Percentiles rank a stretch among this genome's conserved stretches.
Conservation (phyloP, 306 rosid genomes). For the Myrica gale region DNA sequence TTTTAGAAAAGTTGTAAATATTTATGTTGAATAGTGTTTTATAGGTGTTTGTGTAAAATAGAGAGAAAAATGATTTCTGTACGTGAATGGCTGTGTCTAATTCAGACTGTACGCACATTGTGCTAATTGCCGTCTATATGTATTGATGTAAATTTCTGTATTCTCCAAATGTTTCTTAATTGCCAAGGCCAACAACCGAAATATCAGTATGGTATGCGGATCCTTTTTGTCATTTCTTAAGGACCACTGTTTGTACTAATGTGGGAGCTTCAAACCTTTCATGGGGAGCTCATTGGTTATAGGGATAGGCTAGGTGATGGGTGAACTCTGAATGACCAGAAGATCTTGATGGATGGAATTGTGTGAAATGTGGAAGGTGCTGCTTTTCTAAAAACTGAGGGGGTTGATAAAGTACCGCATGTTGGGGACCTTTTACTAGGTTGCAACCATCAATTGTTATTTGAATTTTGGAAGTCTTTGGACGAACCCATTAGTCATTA, state of each 20-base stretch:
- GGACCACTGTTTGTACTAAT: not conserved
- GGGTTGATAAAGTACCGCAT: not conserved
- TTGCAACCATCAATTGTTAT: not conserved
- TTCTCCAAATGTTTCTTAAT: not conserved
- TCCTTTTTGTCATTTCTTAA: not conserved
- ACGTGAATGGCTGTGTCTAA: not conserved
- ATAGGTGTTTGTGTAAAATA: too few species aligned
- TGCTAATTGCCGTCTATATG: not conserved
- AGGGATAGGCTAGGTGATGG: not conserved
- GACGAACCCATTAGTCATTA: not conserved
- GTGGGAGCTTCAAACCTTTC: not conserved
- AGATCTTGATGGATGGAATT: not conserved
- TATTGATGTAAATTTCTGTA: not conserved
- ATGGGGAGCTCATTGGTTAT: not conserved
- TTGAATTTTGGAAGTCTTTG: not conserved
- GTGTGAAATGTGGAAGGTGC: not conserved
- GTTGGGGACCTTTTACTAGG: not conserved
- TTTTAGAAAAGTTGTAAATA: too few species aligned
- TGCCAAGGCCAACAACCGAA: slow-evolving; percentile 6
- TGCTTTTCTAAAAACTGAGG: not conserved
- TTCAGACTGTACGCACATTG: not conserved
- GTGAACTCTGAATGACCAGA: not conserved
- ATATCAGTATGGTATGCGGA: too few species aligned
- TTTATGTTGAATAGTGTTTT: too few species aligned
- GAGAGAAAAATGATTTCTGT: not conserved